Percentiles rank a stretch among this genome's conserved stretches.
These are phyloP conservation scores for Crucibulum parvulum DNA, from an alignment of 1,284 basidiomycete species.

Conservation along the genomic window DNA sequence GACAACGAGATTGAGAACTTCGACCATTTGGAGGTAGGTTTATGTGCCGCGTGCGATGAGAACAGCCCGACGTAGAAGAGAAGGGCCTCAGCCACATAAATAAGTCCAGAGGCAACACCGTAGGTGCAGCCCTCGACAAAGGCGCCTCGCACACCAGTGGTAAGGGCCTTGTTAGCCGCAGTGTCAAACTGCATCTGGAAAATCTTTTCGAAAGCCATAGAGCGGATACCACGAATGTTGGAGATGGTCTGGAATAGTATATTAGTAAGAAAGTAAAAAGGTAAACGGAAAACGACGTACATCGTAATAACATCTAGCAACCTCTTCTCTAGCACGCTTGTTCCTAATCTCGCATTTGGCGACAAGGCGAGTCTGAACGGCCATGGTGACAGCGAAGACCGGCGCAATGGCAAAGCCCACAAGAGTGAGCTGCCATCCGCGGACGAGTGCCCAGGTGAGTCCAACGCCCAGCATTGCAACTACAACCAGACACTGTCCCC, in stretches of 20 bases:
- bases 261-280: constrained; percentile 6
- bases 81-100: constrained; percentile 89
- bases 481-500: constrained; percentile 80
- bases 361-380: constrained; percentile 74
- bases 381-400: constrained; percentile 80
- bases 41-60: constrained; percentile 86
- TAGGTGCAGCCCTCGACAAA: constrained; percentile 87
- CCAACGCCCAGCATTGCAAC: constrained; percentile 70
- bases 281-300: constrained; percentile 45
- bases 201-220: constrained; percentile 87
- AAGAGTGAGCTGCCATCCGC: constrained; percentile 94
- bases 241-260: constrained; percentile 65
- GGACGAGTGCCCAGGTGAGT: constrained; percentile 57
- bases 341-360: constrained; percentile 79
- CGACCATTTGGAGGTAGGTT: constrained; percentile 87
- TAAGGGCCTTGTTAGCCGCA: constrained; percentile 67
- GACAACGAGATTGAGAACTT: constrained; percentile 90
- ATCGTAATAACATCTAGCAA: constrained; percentile 88
- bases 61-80: constrained; percentile 91
- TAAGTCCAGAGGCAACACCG: constrained; percentile 82
- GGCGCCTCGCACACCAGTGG: constrained; percentile 77
- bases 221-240: constrained; percentile 87
- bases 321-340: constrained; percentile 85
- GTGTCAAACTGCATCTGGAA: constrained; percentile 76
- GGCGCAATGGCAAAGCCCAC: constrained; percentile 90